Evolutionary conservation across 1,139 yeast species (phyloP), one percentile per base, ranked within the genome.

Genomic region (Saccharomycopsis crataegensis): DNA sequence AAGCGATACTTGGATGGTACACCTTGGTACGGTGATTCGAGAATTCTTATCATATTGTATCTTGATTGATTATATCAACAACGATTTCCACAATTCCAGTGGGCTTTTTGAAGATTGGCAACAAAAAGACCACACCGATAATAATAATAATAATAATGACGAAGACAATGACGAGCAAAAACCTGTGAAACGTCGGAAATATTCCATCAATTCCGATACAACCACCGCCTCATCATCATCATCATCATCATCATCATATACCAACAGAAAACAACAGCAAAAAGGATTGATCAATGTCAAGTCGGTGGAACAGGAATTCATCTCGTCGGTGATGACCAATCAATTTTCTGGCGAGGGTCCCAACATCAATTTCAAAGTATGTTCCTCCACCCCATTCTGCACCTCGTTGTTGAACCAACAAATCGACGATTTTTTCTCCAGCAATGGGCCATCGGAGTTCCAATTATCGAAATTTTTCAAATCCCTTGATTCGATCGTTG

Each of bases 301-400:
- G 42, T 49, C 48, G 11, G 47, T 53, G 7, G 52, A 49, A 16
- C 50, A 49, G 17, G 50, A 52, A 40, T 49, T 49, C 38, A 46
- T 52, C n/a, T 17, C 36, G 5, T 50, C 49, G 6, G 16, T 40
- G 9, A 6, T 49, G 34, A 22, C 28, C 28, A 22, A 22, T 22
- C 28, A 22, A 22, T 22, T 22, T 22, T 22, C 28, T 22, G 28
- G 28, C 28, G 28, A 4, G 28, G 28, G 28, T 22, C 28, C 28
- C 28, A 22, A 22, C 28, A 22, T 22, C 28, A 22, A 22, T 22
- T 22, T 22, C 28, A 22, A 22, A 2, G 28, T 22, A 3, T 22
- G 28, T 22, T 22, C 28, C 4, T 22, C 28, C 28, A 22, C 28
- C 28, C 28, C 28, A 22, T 22, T 22, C 28, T 22, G 28, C 4